Conservation (phyloP, 169 alveolate species). For the Cytauxzoon felis region DNA sequence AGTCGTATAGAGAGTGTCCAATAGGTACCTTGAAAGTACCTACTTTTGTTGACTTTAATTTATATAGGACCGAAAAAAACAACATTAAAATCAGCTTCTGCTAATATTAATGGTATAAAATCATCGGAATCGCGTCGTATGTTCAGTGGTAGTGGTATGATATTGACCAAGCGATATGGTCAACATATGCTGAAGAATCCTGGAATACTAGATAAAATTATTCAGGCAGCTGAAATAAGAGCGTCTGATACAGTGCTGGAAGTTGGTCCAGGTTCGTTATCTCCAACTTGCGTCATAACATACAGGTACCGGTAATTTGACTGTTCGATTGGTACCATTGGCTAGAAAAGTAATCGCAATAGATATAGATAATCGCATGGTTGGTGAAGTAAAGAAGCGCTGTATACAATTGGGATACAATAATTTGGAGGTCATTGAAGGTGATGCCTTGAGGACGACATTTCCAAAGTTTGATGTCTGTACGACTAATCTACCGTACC, state of each 20-base stretch:
- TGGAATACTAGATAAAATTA: slow-evolving; percentile 91
- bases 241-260: slow-evolving; percentile 96
- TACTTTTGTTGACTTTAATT: neutral
- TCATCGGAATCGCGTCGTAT: slow-evolving; percentile 2
- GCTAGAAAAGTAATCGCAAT: slow-evolving; percentile 96
- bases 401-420: slow-evolving; percentile 79
- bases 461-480: slow-evolving; percentile 96
- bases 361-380: slow-evolving; percentile 99
- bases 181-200: slow-evolving; percentile 98
- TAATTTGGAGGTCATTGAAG: slow-evolving; percentile 85
- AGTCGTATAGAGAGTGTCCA: slow-evolving; percentile 59
- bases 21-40: slow-evolving; percentile 27
- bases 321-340: slow-evolving; percentile 90
- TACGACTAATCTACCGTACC: slow-evolving; percentile 98
- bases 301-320: slow-evolving; percentile 93
- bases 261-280: slow-evolving; percentile 96
- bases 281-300: too few species aligned
- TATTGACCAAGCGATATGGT: slow-evolving; percentile 90
- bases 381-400: slow-evolving; percentile 96
- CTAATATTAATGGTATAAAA: neutral
- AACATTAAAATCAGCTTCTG: neutral
- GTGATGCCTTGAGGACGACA: slow-evolving; percentile 91
- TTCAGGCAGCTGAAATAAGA: slow-evolving; percentile 93
- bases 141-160: slow-evolving; percentile 58
- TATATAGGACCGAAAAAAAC: slow-evolving; percentile 24